Percentiles rank a stretch among this genome's conserved stretches.
phyloP scores from a whole-genome alignment of 371 early-diverging fungal species.

The Mucor plumbeus region DNA sequence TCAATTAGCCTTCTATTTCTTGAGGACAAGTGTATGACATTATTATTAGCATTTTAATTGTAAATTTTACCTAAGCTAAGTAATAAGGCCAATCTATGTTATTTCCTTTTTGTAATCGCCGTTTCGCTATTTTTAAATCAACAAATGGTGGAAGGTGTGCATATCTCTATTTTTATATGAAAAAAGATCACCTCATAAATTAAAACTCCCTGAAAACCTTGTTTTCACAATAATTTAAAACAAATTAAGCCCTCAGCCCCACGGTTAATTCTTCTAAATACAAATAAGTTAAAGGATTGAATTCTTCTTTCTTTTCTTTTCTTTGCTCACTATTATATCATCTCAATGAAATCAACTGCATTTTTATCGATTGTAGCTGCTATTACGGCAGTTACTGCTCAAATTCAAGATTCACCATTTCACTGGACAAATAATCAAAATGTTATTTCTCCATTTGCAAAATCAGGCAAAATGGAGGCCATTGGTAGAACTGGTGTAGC shows the following conservation, averaged over 20 bases:
- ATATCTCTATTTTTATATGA: background rate
- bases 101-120: background rate
- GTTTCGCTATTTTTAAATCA: background rate
- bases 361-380: slow-evolving; percentile 29
- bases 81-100: background rate
- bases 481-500: slow-evolving; percentile 54
- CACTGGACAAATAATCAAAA: slow-evolving; percentile 40
- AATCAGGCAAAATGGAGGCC: slow-evolving; percentile 53
- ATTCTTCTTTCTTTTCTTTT: background rate
- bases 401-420: slow-evolving; percentile 36
- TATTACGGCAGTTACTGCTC: slow-evolving; percentile 4
- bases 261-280: background rate
- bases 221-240: background rate
- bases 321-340: background rate
- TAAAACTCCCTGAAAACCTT: slow-evolving; percentile 10
- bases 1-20: background rate
- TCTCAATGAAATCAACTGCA: slow-evolving; percentile 17
- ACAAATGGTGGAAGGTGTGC: too few relatives aligned
- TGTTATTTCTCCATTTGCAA: slow-evolving; percentile 42
- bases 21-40: background rate
- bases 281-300: background rate
- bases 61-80: background rate
- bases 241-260: slow-evolving; percentile 16
- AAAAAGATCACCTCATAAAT: slow-evolving; percentile 17
- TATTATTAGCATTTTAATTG: background rate